These are phyloP conservation scores for Ceratopteris richardii DNA, from an alignment of 75 land plant species.

Conservation along the genomic window DNA sequence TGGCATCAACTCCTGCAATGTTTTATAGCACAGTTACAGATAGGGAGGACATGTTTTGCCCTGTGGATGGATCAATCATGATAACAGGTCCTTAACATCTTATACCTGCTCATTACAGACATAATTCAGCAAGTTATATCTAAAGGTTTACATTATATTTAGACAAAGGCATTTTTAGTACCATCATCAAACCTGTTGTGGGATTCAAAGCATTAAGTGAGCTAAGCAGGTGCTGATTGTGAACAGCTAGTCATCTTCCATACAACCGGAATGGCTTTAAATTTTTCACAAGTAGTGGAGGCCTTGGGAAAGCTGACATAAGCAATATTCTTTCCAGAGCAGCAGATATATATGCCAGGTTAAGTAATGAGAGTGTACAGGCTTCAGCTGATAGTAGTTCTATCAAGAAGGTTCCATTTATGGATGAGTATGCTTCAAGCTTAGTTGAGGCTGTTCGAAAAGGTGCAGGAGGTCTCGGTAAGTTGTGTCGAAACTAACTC, in stretches of 20 bases:
- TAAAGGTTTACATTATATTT: no score
- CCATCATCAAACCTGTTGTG: no score
- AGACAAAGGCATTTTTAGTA: no score
- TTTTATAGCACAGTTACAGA: constrained; percentile 89
- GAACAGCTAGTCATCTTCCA: constrained; percentile 95
- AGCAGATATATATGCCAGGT: constrained; percentile 46
- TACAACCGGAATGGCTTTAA: constrained; percentile 93
- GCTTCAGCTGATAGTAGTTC: constrained; percentile 20
- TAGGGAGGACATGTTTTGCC: constrained; percentile 55
- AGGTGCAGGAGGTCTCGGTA: constrained; percentile 87
- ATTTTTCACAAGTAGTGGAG: constrained; percentile 89
- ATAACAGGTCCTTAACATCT: constrained; percentile 64
- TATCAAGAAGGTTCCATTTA: constrained; percentile 59
- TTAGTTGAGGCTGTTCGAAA: constrained; percentile 82
- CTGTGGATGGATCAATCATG: constrained; percentile 93
- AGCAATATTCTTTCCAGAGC: constrained; percentile 77
- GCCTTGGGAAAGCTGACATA: constrained; percentile 90
- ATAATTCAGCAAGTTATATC: constrained; percentile 5
- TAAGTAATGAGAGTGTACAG: constrained; percentile 22
- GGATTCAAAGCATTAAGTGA: no score
- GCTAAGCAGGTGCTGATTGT: background rate
- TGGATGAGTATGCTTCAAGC: constrained; percentile 69
- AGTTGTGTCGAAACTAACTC: background rate
- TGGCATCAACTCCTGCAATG: constrained; percentile 99
- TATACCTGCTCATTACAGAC: background rate